Conservation (phyloP, 2,329 filamentous ascomycete species). For the Neodidymelliopsis sp. region DNA sequence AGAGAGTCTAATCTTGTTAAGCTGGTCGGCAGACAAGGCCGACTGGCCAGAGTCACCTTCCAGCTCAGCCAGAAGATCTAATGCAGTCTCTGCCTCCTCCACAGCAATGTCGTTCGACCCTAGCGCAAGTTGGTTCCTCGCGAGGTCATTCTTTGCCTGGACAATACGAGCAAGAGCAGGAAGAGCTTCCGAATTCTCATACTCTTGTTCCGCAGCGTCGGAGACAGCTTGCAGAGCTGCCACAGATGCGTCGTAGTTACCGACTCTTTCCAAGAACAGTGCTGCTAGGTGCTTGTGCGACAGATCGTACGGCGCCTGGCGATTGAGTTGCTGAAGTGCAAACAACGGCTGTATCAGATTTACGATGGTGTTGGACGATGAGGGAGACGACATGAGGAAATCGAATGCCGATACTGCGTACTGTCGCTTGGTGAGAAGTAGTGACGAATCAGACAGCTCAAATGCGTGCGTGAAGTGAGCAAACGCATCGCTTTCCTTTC, state of each 20-base stretch:
- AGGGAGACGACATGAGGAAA: slow-evolving; percentile 68
- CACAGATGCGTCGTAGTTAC: slow-evolving; percentile 71
- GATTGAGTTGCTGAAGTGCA: slow-evolving; percentile 80
- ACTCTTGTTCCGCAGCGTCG: slow-evolving; percentile 76
- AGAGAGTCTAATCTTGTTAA: slow-evolving; percentile 77
- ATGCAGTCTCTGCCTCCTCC: slow-evolving; percentile 80
- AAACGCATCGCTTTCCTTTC: slow-evolving; percentile 78
- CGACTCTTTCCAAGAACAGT: slow-evolving; percentile 81
- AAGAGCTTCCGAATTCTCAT: slow-evolving; percentile 81
- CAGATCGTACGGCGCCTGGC: slow-evolving; percentile 74
- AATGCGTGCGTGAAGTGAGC: slow-evolving; percentile 92
- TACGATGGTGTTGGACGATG: slow-evolving; percentile 60
- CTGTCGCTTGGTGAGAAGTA: slow-evolving; percentile 75
- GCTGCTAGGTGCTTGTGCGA: slow-evolving; percentile 79
- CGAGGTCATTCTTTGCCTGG: slow-evolving; percentile 84
- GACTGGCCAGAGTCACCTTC: slow-evolving; percentile 52
- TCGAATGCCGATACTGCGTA: slow-evolving; percentile 87
- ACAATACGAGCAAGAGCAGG: slow-evolving; percentile 78
- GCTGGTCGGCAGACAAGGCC: slow-evolving; percentile 69
- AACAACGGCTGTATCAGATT: slow-evolving; percentile 85
- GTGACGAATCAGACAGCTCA: slow-evolving; percentile 84
- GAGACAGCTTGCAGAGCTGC: slow-evolving; percentile 72
- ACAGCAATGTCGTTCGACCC: slow-evolving; percentile 71
- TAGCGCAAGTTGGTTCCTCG: slow-evolving; percentile 79
- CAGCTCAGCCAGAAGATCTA: slow-evolving; percentile 79